These are phyloP conservation scores for Cryptococcus sp. DNA, from an alignment of 1,284 basidiomycete genomes.

Conservation along the genomic window DNA sequence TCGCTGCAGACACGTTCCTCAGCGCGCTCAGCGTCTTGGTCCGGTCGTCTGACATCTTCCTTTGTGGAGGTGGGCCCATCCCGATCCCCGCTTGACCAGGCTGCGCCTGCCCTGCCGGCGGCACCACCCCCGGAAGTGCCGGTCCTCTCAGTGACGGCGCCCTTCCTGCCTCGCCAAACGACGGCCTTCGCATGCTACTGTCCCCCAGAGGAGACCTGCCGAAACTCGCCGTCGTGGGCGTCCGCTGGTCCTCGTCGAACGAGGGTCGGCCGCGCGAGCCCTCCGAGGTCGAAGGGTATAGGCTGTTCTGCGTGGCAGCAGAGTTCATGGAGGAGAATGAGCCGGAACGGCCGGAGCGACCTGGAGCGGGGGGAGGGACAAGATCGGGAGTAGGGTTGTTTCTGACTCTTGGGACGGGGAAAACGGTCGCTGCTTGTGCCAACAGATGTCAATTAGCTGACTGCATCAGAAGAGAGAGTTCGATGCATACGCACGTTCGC, in stretches of 20 bases:
- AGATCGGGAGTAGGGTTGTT: not conserved
- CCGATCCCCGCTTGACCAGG: slow-evolving; percentile 5
- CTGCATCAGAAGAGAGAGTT: slow-evolving; percentile 7
- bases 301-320: slow-evolving; percentile 5
- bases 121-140: not conserved
- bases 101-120: not conserved
- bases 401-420: not conserved
- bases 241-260: slow-evolving; percentile 23
- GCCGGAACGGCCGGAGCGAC: slow-evolving; percentile 17
- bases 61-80: slow-evolving; percentile 9
- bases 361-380: slow-evolving; percentile 16
- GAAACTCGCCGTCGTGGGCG: slow-evolving; percentile 12
- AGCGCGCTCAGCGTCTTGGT: slow-evolving; percentile 15
- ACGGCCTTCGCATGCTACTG: slow-evolving; percentile 15
- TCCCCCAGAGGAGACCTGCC: slow-evolving; percentile 30
- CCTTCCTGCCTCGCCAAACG: slow-evolving; percentile 1
- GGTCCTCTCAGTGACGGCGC: slow-evolving; percentile 11
- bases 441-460: too few relatives aligned
- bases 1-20: slow-evolving; percentile 19
- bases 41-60: slow-evolving; percentile 18
- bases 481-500: too few relatives aligned
- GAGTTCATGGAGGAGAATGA: slow-evolving; percentile 17
- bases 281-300: slow-evolving; percentile 10
- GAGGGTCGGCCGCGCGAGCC: slow-evolving; percentile 16
- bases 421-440: not conserved